Percentiles rank a stretch among this genome's conserved stretches.
phyloP scores from a whole-genome alignment of 192 early-diverging fungal species.

The Rhizoclosmatium sp. region DNA sequence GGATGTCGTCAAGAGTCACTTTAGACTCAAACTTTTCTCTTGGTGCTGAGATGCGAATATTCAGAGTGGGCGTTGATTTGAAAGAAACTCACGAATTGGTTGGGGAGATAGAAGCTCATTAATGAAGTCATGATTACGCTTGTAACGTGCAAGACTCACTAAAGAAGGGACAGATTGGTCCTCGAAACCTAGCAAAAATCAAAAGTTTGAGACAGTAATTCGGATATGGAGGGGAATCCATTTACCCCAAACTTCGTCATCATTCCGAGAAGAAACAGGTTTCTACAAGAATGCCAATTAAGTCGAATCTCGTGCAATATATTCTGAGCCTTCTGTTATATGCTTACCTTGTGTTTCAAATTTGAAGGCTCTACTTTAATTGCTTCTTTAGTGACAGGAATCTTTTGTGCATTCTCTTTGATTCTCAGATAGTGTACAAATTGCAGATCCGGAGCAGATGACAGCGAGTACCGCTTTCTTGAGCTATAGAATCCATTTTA shows the following conservation, averaged over 20 bases:
- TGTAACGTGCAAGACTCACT: slow-evolving; percentile 56
- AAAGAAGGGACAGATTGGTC: slow-evolving; percentile 25
- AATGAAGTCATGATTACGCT: slow-evolving; percentile 55
- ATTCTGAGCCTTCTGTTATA: background rate
- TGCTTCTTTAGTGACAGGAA: background rate
- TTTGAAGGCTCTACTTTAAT: background rate
- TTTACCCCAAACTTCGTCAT: slow-evolving; percentile 4
- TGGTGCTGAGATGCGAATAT: background rate
- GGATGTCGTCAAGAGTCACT: slow-evolving; percentile 12
- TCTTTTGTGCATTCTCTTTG: slow-evolving; percentile 8
- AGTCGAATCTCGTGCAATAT: no score
- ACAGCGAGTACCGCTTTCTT: slow-evolving; percentile 1
- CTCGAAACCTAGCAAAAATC: slow-evolving; percentile 16
- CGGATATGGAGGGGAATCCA: background rate
- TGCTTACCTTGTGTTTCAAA: background rate
- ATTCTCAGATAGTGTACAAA: slow-evolving; percentile 17
- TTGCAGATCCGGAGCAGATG: background rate
- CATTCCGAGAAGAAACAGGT: background rate
- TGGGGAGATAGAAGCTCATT: slow-evolving; percentile 53
- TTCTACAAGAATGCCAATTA: background rate
- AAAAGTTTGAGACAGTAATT: background rate
- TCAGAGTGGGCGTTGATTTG: background rate
- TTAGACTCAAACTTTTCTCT: slow-evolving; percentile 4
- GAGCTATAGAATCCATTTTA: background rate
- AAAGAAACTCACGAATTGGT: slow-evolving; percentile 1